Base-by-base conservation (phyloP, 208 protist species). In the Trypanosoma avium region DNA sequence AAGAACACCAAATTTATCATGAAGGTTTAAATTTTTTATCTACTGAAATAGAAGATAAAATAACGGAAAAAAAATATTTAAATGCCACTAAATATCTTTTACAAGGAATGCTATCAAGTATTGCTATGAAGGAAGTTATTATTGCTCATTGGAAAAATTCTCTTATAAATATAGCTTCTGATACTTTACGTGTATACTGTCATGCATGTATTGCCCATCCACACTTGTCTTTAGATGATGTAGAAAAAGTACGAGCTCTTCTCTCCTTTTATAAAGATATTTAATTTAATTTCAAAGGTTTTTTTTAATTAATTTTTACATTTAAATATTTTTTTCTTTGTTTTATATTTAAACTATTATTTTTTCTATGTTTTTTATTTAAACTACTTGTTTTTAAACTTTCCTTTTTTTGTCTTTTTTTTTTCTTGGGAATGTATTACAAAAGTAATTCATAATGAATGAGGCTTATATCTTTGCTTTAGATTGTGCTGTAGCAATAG, bases 141-240 rank as follows among this genome's bases (percentile, higher is more conserved):
- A 45, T 86, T 30, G 67, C 73, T 0, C 72, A 92, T 58, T 92
- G 85, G 82, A 57, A 67, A 27, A 43, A 42, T 4, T 19, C 53
- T 1, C 19, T 58, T 1, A 4, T 43, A 8, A 63, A 56, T 27
- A 74, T 88, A 40, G 26, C 75, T 2, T 21, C 81, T 1, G 77
- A 88, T 66, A 86, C 77, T 5, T 33, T 92, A 26, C 81, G 85
- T 1, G 74, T 88, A 33, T 92, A 92, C 60, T 77, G 61, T 22
- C 79, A 92, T 33, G 65, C 66, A 3, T 65, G 86, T 32, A 47
- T 91, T 33, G 59, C 68, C 12, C 65, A 77, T 52, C 32, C 73
- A 21, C 53, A 71, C 6, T 57, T 89, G 1, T 57, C 54, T 9
- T 36, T 27, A 12, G 52, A 49, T 0, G 62, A 81, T 21, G 71